Percentiles rank a stretch among this genome's conserved stretches.
These are phyloP conservation scores for Citrus trifoliata DNA, from an alignment of 345 rosid genomes.

Conservation along the genomic window DNA sequence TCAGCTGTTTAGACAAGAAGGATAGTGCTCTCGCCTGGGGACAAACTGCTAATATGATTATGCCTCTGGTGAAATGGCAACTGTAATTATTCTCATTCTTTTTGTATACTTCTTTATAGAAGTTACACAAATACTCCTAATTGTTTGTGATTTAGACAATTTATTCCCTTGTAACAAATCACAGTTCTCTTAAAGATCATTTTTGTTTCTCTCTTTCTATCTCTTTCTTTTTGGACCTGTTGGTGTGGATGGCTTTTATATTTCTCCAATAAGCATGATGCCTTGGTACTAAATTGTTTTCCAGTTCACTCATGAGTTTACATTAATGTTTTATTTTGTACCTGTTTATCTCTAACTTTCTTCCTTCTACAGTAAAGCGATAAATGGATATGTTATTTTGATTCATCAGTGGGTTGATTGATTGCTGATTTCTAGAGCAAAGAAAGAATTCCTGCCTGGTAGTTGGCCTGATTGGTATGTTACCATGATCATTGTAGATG, in stretches of 20 bases:
- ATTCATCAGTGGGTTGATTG: neutral
- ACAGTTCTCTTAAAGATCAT: conserved; percentile 12
- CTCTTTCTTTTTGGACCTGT: neutral
- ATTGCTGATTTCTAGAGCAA: neutral
- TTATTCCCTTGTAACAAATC: conserved; percentile 11
- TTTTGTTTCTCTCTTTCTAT: conserved; percentile 1
- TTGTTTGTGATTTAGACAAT: conserved; percentile 21
- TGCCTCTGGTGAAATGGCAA: conserved; percentile 23
- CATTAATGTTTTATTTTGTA: neutral
- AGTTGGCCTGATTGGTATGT: neutral
- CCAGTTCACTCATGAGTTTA: too few species aligned
- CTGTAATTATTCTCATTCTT: conserved; percentile 46
- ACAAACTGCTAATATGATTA: conserved; percentile 25
- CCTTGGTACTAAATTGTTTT: neutral
- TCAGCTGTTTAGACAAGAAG: conserved; percentile 24
- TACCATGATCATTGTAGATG: neutral
- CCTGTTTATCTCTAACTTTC: neutral
- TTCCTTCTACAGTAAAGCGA: neutral
- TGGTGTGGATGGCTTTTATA: neutral
- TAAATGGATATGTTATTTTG: neutral
- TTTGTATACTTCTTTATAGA: conserved; percentile 24
- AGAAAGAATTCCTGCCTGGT: neutral
- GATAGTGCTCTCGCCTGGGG: conserved; percentile 17
- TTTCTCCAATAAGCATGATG: neutral
- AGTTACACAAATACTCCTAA: conserved; percentile 21